Evolutionary conservation across 768 basidiomycete genomes (phyloP).

Genomic region (Mrakia hoshinonis): DNA sequence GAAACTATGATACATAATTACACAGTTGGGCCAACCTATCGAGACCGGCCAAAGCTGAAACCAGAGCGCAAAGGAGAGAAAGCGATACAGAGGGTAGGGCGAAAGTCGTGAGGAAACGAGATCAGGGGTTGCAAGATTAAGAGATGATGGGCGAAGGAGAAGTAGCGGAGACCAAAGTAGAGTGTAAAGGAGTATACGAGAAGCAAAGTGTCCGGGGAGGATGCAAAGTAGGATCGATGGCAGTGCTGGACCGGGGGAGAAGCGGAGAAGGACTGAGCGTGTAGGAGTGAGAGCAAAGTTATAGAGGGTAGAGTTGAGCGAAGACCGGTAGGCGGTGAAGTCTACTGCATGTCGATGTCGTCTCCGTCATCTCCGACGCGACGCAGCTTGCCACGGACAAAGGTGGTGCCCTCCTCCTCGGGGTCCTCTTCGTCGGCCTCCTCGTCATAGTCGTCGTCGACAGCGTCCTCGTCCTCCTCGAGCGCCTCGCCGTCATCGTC

Average conservation of each 20-base stretch:
- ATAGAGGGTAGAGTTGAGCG: neutral
- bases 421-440: constrained; percentile 14
- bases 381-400: constrained; percentile 18
- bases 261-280: neutral
- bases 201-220: neutral
- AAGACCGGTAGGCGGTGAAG: neutral
- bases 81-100: neutral
- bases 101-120: neutral
- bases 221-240: neutral
- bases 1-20: too few relatives aligned
- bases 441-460: constrained; percentile 31
- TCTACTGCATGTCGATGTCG: constrained; percentile 17
- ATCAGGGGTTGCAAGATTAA: neutral
- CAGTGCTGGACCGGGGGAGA: neutral
- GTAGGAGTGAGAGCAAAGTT: neutral
- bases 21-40: too few relatives aligned
- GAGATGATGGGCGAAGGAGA: neutral
- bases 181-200: neutral
- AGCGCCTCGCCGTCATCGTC: constrained; percentile 46
- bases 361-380: too few relatives aligned
- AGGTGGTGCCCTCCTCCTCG: constrained; percentile 13
- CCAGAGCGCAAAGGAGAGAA: neutral
- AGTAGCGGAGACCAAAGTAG: neutral
- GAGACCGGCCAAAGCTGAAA: neutral
- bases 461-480: constrained; percentile 37